Evolutionary conservation across 805 yeast genomes (phyloP).

Genomic region (Nakazawaea siamensis): DNA sequence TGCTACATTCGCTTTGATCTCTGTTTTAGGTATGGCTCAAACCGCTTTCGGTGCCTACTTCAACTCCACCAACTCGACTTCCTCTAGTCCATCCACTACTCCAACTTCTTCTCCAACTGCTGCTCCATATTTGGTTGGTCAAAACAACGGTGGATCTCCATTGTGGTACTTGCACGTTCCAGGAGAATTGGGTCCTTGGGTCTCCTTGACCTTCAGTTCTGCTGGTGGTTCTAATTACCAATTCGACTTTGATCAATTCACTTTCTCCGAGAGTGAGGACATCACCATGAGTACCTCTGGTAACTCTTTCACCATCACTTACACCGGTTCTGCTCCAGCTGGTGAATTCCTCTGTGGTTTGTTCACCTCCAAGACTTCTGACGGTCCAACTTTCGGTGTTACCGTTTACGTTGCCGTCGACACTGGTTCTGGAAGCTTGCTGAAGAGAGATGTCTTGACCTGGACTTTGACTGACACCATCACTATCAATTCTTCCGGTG

Average conservation of each 20-base stretch:
- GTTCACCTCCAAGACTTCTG: constrained; percentile 3
- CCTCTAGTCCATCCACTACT: background rate
- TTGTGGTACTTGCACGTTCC: constrained; percentile 10
- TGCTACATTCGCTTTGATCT: constrained; percentile 8
- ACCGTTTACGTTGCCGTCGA: constrained; percentile 10
- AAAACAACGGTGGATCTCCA: constrained; percentile 8
- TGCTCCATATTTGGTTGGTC: constrained; percentile 7
- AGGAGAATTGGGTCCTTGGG: constrained; percentile 10
- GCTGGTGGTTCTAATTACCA: constrained; percentile 9
- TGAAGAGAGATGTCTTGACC: constrained; percentile 10
- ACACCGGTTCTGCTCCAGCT: constrained; percentile 7
- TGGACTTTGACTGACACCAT: constrained; percentile 10
- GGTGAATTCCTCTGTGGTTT: constrained; percentile 8
- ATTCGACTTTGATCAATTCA: constrained; percentile 6
- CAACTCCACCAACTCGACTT: constrained; percentile 3
- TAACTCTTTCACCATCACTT: constrained; percentile 8
- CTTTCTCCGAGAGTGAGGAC: constrained; percentile 3
- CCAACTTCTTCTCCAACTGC: constrained; percentile 2
- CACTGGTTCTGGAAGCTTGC: constrained; percentile 6
- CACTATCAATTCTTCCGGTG: constrained; percentile 2
- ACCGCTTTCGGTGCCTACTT: constrained; percentile 6
- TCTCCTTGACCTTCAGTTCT: constrained; percentile 7
- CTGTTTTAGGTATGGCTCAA: constrained; percentile 3
- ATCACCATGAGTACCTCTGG: constrained; percentile 2
- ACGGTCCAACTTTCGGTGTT: constrained; percentile 4